phyloP scores from a whole-genome alignment of 441 rosid genomes.

The Macaranga tanarius region DNA sequence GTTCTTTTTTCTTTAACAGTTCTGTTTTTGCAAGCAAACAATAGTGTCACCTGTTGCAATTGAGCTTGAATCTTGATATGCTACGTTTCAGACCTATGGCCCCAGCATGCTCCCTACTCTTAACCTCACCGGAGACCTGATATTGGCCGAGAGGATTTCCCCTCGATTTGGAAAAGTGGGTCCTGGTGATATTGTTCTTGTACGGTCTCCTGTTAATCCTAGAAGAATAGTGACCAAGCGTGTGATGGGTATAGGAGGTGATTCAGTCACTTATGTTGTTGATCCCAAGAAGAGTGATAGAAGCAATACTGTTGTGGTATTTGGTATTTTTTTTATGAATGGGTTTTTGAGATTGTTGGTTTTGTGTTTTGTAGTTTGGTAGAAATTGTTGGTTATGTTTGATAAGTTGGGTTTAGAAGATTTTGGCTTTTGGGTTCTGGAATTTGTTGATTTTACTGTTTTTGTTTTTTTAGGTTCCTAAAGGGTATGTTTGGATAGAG shows the following conservation, averaged over 20 bases:
- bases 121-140: constrained; percentile 43
- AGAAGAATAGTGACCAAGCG: constrained; percentile 50
- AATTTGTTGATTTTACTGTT: constrained; percentile 6
- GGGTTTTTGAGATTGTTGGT: neutral
- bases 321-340: constrained; percentile 1
- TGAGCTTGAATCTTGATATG: neutral
- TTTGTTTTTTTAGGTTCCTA: constrained; percentile 55
- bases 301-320: constrained; percentile 51
- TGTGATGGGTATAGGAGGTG: constrained; percentile 62
- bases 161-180: constrained; percentile 40
- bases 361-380: neutral
- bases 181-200: constrained; percentile 65
- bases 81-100: constrained; percentile 43
- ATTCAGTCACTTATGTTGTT: constrained; percentile 46
- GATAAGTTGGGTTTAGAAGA: neutral
- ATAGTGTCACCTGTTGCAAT: too few species aligned
- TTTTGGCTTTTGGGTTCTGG: neutral
- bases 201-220: constrained; percentile 63
- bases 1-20: neutral
- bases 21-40: neutral
- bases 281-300: constrained; percentile 44
- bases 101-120: constrained; percentile 86
- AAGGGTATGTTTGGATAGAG: constrained; percentile 65
- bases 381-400: neutral
- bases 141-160: constrained; percentile 59